Base-by-base conservation (phyloP, 805 yeast genomes). In the Clavispora asparagi region DNA sequence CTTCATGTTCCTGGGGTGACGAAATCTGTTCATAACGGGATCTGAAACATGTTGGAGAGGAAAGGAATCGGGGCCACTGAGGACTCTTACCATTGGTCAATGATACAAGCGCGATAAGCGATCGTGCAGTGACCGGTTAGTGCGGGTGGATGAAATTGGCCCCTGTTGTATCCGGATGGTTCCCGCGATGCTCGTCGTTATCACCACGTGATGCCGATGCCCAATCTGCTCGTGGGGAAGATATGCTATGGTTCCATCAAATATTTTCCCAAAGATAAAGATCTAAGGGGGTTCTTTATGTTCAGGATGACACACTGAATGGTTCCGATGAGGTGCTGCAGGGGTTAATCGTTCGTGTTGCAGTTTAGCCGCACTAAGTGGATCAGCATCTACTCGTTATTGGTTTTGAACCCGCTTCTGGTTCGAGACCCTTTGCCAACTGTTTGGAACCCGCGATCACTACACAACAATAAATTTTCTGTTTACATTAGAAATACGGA, bases 101-200 rank as follows among this genome's bases (percentile, higher is more conserved):
- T 5, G 37, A 33, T 33, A 16, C n/a, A 33, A 31, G 14, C 19
- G 35, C 37, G 37, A 33, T 33, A 33, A 33, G 25, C 23, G 13
- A 5, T 16, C 13, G 25, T 33, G 37, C 37, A 33, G 38, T 16
- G 2, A 27, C 6, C 12, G 37, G 25, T 16, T 33, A 33, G 25
- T 10, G 25, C 37, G 37, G 37, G 37, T 17, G 23, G 13, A 30
- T 13, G 10, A 11, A 39, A 38, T 29, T 25, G 35, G 16, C 46
- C 35, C 49, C 49, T 40, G 46, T 39, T 14, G 7, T 35, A 46
- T 19, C 46, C 44, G 49, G 49, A 43, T 16, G 27, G 13, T 16
- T 16, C 14, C 9, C 7, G 19, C 5, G 17, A 1, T 2, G 25
- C n/a, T 17, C 4, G 25, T 5, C 5, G 25, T 33, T 33, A 33